Evolutionary conservation across 331 rosid genomes (phyloP).

Genomic region (Telfairia occidentalis): DNA sequence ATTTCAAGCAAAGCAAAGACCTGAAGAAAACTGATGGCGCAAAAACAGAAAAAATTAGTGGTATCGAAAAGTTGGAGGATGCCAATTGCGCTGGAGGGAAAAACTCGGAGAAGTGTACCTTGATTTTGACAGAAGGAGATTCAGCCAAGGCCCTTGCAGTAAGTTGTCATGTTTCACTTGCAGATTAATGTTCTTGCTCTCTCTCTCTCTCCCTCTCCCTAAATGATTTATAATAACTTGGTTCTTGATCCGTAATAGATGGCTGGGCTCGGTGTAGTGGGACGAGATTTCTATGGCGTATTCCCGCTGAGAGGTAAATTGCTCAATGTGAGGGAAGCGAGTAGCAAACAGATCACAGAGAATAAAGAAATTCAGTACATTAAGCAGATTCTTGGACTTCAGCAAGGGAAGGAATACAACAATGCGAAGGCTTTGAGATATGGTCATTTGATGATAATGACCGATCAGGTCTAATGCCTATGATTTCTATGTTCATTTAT

Average conservation of each 20-base stretch:
- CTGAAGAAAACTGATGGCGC: conserved; percentile 89
- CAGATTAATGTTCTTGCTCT: not conserved
- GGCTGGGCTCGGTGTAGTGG: conserved; percentile 95
- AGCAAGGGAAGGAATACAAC: conserved; percentile 71
- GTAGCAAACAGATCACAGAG: conserved; percentile 60
- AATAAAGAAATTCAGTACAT: conserved; percentile 84
- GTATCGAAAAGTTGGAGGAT: conserved; percentile 80
- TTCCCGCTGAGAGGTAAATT: conserved; percentile 87
- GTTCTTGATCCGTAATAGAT: conserved; percentile 32
- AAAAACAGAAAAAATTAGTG: conserved; percentile 73
- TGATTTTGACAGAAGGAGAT: conserved; percentile 97
- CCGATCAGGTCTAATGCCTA: conserved; percentile 66
- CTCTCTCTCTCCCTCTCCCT: not conserved
- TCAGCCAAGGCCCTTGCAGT: conserved; percentile 99
- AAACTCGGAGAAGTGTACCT: conserved; percentile 77
- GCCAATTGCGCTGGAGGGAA: conserved; percentile 91
- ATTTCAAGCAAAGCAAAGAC: conserved; percentile 76
- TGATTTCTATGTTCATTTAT: not conserved
- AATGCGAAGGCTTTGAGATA: conserved; percentile 70
- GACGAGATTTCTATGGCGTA: conserved; percentile 86
- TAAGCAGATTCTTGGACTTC: conserved; percentile 89
- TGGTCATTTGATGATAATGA: conserved; percentile 95
- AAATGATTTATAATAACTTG: not conserved
- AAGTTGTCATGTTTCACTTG: conserved; percentile 3
- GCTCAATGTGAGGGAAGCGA: conserved; percentile 94